These are phyloP conservation scores for Debaryomyces coudertii DNA, from an alignment of 1,139 yeast genomes.

Conservation along the genomic window DNA sequence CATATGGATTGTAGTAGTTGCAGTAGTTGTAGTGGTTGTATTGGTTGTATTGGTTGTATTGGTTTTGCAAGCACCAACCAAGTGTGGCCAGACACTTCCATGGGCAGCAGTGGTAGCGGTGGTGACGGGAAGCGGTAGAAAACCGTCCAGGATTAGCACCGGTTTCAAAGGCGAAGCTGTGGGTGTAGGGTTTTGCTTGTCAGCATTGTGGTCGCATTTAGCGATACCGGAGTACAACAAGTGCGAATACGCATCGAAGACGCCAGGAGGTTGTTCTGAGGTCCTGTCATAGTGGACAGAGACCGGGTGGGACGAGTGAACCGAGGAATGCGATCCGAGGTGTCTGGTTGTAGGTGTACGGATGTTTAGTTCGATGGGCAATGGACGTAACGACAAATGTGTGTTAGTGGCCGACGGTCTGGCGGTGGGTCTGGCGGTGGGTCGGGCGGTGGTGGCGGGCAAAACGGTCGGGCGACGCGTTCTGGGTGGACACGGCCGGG, in stretches of 20 bases:
- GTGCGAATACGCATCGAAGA: neutral
- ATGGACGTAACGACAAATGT: no score
- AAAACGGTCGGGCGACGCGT: no score
- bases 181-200: neutral
- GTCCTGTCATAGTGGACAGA: neutral
- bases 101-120: no score
- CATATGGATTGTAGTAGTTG: no score
- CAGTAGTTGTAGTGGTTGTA: no score
- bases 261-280: neutral
- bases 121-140: neutral
- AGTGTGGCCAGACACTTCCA: no score
- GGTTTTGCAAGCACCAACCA: no score
- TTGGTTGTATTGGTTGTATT: no score
- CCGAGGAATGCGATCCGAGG: neutral
- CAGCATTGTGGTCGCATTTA: neutral
- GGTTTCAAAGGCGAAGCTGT: neutral
- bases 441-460: no score
- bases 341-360: neutral
- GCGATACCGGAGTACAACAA: neutral
- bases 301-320: neutral
- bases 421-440: neutral
- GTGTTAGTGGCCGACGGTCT: neutral
- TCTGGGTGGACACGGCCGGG: neutral
- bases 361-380: no score
- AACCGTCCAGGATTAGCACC: neutral